Conservation (phyloP, 148 eudicot genomes). For the Silene latifolia region DNA sequence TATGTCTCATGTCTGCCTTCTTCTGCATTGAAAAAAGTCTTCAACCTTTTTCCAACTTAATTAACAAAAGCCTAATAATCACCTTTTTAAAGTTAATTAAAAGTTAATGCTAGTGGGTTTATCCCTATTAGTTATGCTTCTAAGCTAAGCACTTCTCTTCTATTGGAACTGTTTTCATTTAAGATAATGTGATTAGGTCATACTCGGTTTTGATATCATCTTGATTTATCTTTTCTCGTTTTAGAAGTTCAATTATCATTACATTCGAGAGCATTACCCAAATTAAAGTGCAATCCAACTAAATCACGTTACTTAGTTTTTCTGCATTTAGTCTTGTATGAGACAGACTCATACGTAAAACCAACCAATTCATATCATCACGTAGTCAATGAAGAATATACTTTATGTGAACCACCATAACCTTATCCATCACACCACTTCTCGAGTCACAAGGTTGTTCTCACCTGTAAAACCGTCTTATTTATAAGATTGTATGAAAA, state of each 20-base stretch:
- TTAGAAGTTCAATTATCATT: background rate
- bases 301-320: too few relatives aligned
- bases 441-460: background rate
- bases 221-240: background rate
- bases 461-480: background rate
- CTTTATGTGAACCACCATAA: background rate
- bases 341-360: background rate
- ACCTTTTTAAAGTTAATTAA: conserved; percentile 15
- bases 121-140: conserved; percentile 18
- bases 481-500: background rate
- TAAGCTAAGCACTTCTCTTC: conserved; percentile 9
- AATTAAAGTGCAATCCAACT: background rate
- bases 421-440: background rate
- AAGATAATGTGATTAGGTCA: background rate
- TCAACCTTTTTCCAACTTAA: conserved; percentile 32
- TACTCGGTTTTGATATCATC: background rate
- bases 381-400: background rate
- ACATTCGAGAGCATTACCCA: too few relatives aligned
- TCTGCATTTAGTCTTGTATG: too few relatives aligned
- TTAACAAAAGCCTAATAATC: conserved; percentile 18
- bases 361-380: background rate
- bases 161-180: conserved; percentile 3
- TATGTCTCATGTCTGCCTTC: conserved; percentile 42
- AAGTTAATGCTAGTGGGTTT: background rate
- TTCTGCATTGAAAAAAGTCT: conserved; percentile 37